Evolutionary conservation across 2,329 filamentous ascomycete species (phyloP).

Genomic region (Paracoccidioides brasiliensis): DNA sequence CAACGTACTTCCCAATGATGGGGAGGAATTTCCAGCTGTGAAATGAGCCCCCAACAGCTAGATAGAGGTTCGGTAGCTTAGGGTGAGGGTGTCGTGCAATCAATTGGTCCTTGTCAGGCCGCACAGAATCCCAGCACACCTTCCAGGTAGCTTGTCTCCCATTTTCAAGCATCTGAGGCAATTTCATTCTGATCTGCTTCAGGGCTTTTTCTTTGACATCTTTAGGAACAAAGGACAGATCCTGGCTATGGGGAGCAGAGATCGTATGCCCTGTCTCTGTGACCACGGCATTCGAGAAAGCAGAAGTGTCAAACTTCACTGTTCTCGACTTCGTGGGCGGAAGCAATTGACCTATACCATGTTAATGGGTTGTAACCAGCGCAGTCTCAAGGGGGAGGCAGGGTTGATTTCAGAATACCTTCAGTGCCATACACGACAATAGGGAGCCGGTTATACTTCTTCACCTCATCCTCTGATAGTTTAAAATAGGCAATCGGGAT

Average conservation of each 20-base stretch:
- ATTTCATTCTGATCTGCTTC: conserved; percentile 14
- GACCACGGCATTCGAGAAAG: conserved; percentile 42
- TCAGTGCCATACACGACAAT: conserved; percentile 39
- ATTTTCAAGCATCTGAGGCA: conserved; percentile 19
- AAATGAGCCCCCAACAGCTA: conserved; percentile 51
- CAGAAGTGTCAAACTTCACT: conserved; percentile 49
- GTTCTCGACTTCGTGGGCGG: conserved; percentile 37
- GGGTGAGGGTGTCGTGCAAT: conserved; percentile 41
- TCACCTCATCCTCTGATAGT: conserved; percentile 38
- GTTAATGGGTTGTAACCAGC: not conserved
- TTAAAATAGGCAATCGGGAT: conserved; percentile 47
- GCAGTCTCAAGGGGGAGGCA: too few relatives aligned
- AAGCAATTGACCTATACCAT: conserved; percentile 29
- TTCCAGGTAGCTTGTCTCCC: conserved; percentile 30
- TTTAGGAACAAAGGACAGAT: conserved; percentile 31
- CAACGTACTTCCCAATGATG: conserved; percentile 46
- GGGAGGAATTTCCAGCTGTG: conserved; percentile 55
- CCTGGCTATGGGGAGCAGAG: conserved; percentile 36
- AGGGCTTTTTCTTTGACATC: conserved; percentile 33
- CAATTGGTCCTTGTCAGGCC: conserved; percentile 50
- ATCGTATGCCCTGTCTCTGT: conserved; percentile 39
- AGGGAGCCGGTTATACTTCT: conserved; percentile 39
- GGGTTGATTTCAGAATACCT: conserved; percentile 15
- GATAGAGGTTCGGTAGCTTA: conserved; percentile 39
- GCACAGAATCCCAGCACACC: conserved; percentile 48